Base-by-base conservation (phyloP, 495 filamentous ascomycete genomes). In the Lindgomyces ingoldianus region DNA sequence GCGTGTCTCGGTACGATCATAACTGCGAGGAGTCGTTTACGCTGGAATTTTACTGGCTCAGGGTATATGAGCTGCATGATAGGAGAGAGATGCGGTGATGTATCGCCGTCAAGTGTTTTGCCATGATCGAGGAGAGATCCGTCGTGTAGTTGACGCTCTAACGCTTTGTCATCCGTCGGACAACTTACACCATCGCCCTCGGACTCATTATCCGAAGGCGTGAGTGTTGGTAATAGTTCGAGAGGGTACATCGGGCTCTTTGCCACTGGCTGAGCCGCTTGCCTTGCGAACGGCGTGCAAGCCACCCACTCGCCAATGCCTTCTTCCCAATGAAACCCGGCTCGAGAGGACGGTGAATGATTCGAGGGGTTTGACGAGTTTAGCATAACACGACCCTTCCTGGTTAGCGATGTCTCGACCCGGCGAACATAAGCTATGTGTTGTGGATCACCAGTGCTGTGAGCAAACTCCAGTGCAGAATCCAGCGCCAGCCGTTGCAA, bases 251-350 rank as follows among this genome's bases (percentile, higher is more conserved):
- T 39, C 19, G 57, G 51, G n/a, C 60, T 61, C 57, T 52, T 30
- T n/a, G 57, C 16, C 14, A 57, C 18, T 14, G 18, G 52, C 54
- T 70, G 57, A 30, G 53, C n/a, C 9, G 62, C 33, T 44, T 58
- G 57, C 59, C 60, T 62, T 9, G 47, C 27, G 41, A 67, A 70
- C 3, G 68, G 68, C 0, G 68, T 71, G 44, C 64, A 71, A 16
- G 57, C 44, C 12, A 71, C 68, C 68, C 64, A 71, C 36, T 71
- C 68, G 6, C 64, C 65, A 53, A 71, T 71, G 12, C 68, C 68
- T 27, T 71, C 68, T 54, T 71, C 68, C 64, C 64, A 68, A n/a
- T 64, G 39, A 33, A 67, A 68, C 1, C 68, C 68, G 10, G 50
- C 56, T 51, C 46, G 10, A 21, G 36, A 33, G 24, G 68, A 53